A percentile compares a stretch with the other conserved stretches of the same genome.
Conservation (phyloP, 2,329 filamentous ascomycete genomes). For the Phaeosphaeriaceae sp. region DNA sequence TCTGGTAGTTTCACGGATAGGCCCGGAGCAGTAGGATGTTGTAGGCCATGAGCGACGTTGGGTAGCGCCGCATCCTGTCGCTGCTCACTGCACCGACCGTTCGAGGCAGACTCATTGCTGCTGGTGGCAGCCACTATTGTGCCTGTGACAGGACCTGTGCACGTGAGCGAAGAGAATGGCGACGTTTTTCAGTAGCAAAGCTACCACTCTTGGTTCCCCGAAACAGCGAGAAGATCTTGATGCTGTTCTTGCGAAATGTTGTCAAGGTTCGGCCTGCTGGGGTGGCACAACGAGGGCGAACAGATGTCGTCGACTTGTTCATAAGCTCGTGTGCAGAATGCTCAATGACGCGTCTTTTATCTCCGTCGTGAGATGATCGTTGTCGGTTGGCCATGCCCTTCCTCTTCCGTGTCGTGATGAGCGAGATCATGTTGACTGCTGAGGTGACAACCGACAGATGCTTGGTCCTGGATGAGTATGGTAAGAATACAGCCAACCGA, state of each 20-base stretch:
- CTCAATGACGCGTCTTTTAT: constrained; percentile 44
- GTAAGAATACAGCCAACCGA: constrained; percentile 1
- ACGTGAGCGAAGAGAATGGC: constrained; percentile 5
- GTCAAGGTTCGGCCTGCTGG: constrained; percentile 34
- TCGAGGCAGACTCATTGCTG: constrained; percentile 18
- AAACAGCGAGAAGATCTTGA: constrained; percentile 45
- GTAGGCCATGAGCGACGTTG: constrained; percentile 11
- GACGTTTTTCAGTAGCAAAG: neutral
- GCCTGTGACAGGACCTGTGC: constrained; percentile 22
- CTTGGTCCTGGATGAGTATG: neutral
- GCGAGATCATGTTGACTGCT: constrained; percentile 36
- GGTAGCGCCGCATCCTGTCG: constrained; percentile 8
- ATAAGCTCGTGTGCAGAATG: constrained; percentile 16
- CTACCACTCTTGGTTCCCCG: constrained; percentile 39
- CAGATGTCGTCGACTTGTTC: constrained; percentile 18
- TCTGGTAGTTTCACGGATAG: constrained; percentile 14
- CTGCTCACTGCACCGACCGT: constrained; percentile 21
- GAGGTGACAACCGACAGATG: neutral
- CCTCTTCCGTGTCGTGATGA: constrained; percentile 39
- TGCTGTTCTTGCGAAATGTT: constrained; percentile 38
- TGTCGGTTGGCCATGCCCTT: constrained; percentile 34
- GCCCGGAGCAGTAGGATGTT: constrained; percentile 22
- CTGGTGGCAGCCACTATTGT: constrained; percentile 9
- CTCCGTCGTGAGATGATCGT: constrained; percentile 32
- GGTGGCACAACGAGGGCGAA: constrained; percentile 20